phyloP scores from a whole-genome alignment of 495 filamentous ascomycete species.

The Viridothelium virens region DNA sequence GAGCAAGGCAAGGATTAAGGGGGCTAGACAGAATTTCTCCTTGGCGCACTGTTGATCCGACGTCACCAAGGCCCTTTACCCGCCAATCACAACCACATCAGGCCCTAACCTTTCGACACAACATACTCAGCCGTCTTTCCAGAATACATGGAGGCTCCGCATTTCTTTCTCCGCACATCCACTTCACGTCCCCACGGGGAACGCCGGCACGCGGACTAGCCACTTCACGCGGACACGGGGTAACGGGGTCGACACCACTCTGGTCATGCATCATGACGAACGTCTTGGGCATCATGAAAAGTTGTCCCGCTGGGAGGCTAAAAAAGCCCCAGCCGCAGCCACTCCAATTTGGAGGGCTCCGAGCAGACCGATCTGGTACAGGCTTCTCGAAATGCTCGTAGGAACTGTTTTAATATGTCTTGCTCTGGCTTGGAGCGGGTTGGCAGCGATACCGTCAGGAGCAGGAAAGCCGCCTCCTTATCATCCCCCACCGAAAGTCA shows the following conservation, averaged over 20 bases:
- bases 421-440: not conserved
- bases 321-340: not conserved
- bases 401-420: not conserved
- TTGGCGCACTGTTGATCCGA: not conserved
- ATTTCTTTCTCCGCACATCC: not conserved
- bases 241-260: not conserved
- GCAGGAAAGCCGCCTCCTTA: not conserved
- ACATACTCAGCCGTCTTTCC: not conserved
- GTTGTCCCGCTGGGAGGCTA: not conserved
- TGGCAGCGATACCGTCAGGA: not conserved
- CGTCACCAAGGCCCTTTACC: not conserved
- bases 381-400: not conserved
- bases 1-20: no score
- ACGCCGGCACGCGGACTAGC: not conserved
- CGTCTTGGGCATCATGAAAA: not conserved
- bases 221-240: not conserved
- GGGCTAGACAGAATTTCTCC: no score
- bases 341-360: not conserved
- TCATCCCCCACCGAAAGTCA: not conserved
- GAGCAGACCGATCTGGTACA: not conserved
- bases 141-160: not conserved
- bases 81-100: not conserved
- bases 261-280: constrained; percentile 11
- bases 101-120: not conserved
- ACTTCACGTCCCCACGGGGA: not conserved